A percentile compares a stretch with the other conserved stretches of the same genome.
Evolutionary conservation across 176 grass and related monocot genomes (phyloP).

Genomic region (Cenchrus americanus): DNA sequence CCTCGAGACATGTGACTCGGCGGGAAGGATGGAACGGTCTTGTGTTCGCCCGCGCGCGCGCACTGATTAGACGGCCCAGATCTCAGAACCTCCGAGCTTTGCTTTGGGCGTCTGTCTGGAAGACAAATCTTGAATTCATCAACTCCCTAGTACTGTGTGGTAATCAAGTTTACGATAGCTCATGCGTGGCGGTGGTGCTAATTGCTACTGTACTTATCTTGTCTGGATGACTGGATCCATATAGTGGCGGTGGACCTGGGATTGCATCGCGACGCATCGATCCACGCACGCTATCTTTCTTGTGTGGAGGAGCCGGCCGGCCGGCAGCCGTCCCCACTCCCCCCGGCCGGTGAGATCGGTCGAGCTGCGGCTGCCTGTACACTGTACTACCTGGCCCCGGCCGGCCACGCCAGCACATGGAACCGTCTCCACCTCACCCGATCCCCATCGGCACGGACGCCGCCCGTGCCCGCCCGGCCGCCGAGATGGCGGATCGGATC

Average conservation of each 20-base stretch:
- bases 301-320: not conserved
- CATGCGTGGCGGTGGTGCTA: not conserved
- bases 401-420: not conserved
- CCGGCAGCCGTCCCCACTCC: not conserved
- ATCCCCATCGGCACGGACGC: not conserved
- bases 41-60: too few species aligned
- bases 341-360: not conserved
- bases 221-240: too few species aligned
- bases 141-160: not conserved
- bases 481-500: not conserved
- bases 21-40: too few species aligned
- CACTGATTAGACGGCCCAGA: too few species aligned
- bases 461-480: not conserved
- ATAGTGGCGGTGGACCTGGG: too few species aligned
- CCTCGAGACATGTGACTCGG: too few species aligned
- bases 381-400: too few species aligned
- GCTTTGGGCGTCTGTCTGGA: too few species aligned
- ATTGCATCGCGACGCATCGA: too few species aligned
- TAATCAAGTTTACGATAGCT: not conserved
- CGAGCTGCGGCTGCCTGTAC: not conserved
- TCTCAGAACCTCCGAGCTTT: too few species aligned
- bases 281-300: not conserved
- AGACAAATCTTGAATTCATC: not conserved
- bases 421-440: not conserved
- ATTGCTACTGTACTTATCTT: not conserved